Conservation (phyloP, 1,284 basidiomycete genomes). For the Ceratobasidium sp. region DNA sequence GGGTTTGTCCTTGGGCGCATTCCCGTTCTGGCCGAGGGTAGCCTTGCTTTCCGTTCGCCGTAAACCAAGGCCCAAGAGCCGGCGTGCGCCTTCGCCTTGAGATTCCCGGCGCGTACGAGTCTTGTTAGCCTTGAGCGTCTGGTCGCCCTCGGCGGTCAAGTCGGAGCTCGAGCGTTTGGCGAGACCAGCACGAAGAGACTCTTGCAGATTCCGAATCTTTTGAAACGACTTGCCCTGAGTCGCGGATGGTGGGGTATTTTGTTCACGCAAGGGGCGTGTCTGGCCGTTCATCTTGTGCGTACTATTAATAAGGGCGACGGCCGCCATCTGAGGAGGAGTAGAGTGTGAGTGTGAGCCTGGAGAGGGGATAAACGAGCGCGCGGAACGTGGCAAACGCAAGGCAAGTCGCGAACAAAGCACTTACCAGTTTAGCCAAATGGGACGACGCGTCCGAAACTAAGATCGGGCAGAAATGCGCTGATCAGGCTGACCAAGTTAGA, state of each 20-base stretch:
- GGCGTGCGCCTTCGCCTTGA: conserved; percentile 23
- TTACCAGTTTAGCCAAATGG: neutral
- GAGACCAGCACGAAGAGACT: conserved; percentile 25
- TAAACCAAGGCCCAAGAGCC: conserved; percentile 25
- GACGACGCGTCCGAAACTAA: conserved; percentile 15
- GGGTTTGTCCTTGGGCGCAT: neutral
- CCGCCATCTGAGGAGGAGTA: conserved; percentile 14
- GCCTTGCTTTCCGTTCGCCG: conserved; percentile 33
- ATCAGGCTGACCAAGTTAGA: conserved; percentile 13
- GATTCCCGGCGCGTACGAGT: neutral
- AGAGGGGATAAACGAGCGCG: neutral
- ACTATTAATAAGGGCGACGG: conserved; percentile 34
- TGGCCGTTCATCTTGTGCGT: conserved; percentile 31
- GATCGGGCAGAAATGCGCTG: conserved; percentile 5
- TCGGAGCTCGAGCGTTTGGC: conserved; percentile 23
- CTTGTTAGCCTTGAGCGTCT: conserved; percentile 11
- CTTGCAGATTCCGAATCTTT: conserved; percentile 32
- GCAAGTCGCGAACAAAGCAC: neutral
- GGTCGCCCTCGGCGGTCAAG: conserved; percentile 19
- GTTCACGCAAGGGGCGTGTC: conserved; percentile 20
- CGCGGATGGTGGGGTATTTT: conserved; percentile 21
- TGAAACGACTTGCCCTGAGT: conserved; percentile 32
- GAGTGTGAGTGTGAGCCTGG: neutral
- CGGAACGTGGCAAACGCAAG: conserved; percentile 28
- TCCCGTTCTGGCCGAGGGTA: conserved; percentile 9